Conservation (phyloP, 352 stramenopile species). For the Pythium dissimile region DNA sequence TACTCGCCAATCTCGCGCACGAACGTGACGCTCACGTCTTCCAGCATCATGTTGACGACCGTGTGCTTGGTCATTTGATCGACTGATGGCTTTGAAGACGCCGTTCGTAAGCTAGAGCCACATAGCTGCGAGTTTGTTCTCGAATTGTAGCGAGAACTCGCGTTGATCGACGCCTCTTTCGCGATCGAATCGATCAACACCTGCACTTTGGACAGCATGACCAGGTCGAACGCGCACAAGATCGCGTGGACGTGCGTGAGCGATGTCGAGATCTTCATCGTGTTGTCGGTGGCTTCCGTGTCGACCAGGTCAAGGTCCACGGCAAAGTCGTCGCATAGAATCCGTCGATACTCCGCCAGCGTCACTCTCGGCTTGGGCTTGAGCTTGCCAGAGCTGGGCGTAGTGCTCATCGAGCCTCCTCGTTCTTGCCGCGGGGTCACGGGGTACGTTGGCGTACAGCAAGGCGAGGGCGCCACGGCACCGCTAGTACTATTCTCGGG, state of each 20-base stretch:
- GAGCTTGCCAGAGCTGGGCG: neutral
- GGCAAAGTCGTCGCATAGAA: slow-evolving; percentile 72
- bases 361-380: neutral
- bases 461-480: slow-evolving; percentile 16
- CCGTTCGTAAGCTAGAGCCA: neutral
- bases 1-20: slow-evolving; percentile 73
- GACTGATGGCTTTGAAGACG: neutral
- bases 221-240: slow-evolving; percentile 55
- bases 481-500: neutral
- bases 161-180: slow-evolving; percentile 1
- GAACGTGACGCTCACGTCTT: slow-evolving; percentile 68
- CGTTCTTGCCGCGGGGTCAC: neutral
- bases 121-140: slow-evolving; percentile 6
- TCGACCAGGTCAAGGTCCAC: slow-evolving; percentile 66
- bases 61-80: slow-evolving; percentile 21
- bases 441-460: slow-evolving; percentile 22
- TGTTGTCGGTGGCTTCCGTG: slow-evolving; percentile 35
- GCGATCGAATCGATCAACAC: slow-evolving; percentile 15
- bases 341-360: slow-evolving; percentile 38
- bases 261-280: slow-evolving; percentile 47
- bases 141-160: neutral
- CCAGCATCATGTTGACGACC: slow-evolving; percentile 49
- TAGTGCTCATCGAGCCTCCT: neutral
- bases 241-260: slow-evolving; percentile 72
- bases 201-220: slow-evolving; percentile 31